Base-by-base conservation (phyloP, 306 rosid genomes). In the Albizia julibrissin region DNA sequence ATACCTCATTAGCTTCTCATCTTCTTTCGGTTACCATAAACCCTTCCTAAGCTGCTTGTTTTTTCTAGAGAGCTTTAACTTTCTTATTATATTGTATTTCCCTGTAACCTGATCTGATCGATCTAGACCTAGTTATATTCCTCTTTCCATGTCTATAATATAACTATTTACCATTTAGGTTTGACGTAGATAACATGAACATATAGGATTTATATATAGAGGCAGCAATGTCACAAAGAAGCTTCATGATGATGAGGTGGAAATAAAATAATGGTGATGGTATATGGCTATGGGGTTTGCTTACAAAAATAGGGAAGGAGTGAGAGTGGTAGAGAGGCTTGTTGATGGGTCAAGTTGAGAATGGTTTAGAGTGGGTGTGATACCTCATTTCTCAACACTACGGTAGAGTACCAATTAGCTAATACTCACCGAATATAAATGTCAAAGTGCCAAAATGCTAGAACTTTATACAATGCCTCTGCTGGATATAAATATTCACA, bases 331-430 rank as follows among this genome's bases (percentile, higher is more conserved):
- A n/a, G 65, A 58, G 31, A 58, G 31, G 96, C 88, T 89, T 87
- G 98, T 93, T 95, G 97, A 91, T 86, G 93, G 80, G 99, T 95
- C 97, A 87, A 89, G 97, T 91, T 87, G 90, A 86, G 88, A 95
- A 95, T 95, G 98, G 98, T 91, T 93, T 90, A 91, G 97, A 94
- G 85, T n/a, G n/a, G n/a, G n/a, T n/a, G n/a, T n/a, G n/a, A n/a
- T n/a, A n/a, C n/a, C n/a, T n/a, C n/a, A n/a, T n/a, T n/a, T n/a
- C n/a, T n/a, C n/a, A n/a, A n/a, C n/a, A n/a, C n/a, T n/a, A n/a
- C n/a, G n/a, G n/a, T n/a, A n/a, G n/a, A n/a, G n/a, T n/a, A n/a
- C n/a, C n/a, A n/a, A n/a, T n/a, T n/a, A n/a, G n/a, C n/a, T n/a
- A n/a, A n/a, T n/a, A n/a, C n/a, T n/a, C n/a, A n/a, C n/a, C n/a